phyloP scores from a whole-genome alignment of 495 filamentous ascomycete genomes.

The Neurospora sp. region DNA sequence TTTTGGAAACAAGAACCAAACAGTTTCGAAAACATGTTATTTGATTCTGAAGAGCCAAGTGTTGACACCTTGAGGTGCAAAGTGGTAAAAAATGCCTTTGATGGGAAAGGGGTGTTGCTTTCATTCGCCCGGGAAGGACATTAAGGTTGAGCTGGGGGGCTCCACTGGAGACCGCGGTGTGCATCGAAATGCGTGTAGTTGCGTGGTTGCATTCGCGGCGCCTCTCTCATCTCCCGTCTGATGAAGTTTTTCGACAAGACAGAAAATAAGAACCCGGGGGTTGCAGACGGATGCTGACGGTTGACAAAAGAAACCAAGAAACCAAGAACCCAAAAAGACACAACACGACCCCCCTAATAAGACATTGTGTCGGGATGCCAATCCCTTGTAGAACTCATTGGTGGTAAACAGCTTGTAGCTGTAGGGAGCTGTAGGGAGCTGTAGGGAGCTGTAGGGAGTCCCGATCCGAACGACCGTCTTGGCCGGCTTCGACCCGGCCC shows the following conservation, averaged over 20 bases:
- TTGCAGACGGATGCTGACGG: neutral
- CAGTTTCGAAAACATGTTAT: constrained; percentile 12
- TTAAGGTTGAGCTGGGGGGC: neutral
- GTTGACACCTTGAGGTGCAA: neutral
- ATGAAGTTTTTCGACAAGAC: neutral
- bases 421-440: neutral
- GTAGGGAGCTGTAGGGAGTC: neutral
- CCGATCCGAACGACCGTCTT: neutral
- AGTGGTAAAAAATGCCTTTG: neutral
- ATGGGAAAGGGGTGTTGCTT: neutral
- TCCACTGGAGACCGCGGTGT: neutral
- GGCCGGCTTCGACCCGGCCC: neutral
- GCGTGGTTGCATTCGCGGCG: neutral
- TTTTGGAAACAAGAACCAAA: constrained; percentile 20
- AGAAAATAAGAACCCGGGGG: neutral
- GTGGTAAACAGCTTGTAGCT: neutral
- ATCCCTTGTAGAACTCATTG: constrained; percentile 16
- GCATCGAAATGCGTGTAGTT: neutral
- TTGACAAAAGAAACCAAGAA: neutral
- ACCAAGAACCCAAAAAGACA: neutral
- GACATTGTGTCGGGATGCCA: constrained; percentile 22
- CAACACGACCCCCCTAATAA: constrained; percentile 3
- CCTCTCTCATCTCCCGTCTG: neutral
- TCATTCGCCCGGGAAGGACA: neutral
- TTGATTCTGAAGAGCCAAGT: neutral